Conservation (phyloP, 257 asterid species). For the Nicotiana paniculata region DNA sequence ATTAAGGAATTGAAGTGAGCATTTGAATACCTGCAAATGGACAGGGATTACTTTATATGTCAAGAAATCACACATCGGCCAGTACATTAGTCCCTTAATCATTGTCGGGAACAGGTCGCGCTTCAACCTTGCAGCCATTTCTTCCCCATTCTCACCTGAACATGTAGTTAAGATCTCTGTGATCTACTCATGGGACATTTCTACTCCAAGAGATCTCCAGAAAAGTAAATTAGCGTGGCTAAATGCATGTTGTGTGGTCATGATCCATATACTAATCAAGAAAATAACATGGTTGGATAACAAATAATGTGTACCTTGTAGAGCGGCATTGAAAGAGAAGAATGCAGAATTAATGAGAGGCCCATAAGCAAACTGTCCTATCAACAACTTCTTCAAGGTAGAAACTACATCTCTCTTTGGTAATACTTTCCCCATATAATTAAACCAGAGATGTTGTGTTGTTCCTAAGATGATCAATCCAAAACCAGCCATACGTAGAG, state of each 20-base stretch:
- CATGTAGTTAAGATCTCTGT: background rate
- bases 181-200: too few relatives aligned
- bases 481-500: slow-evolving; percentile 66
- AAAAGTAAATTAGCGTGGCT: too few relatives aligned
- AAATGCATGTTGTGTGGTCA: too few relatives aligned
- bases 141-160: slow-evolving; percentile 56
- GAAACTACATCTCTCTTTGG: slow-evolving; percentile 62
- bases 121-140: slow-evolving; percentile 65
- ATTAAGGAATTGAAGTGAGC: background rate
- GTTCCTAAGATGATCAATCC: slow-evolving; percentile 79
- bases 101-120: slow-evolving; percentile 81
- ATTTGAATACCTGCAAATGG: slow-evolving; percentile 63
- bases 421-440: slow-evolving; percentile 43
- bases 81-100: slow-evolving; percentile 62
- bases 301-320: slow-evolving; percentile 48
- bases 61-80: slow-evolving; percentile 88
- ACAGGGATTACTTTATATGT: slow-evolving; percentile 76
- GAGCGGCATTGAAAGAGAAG: slow-evolving; percentile 73
- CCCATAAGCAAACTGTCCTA: slow-evolving; percentile 67
- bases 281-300: background rate
- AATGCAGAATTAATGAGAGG: slow-evolving; percentile 50
- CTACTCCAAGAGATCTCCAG: too few relatives aligned
- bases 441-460: slow-evolving; percentile 76
- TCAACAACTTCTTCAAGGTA: slow-evolving; percentile 65
- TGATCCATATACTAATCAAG: background rate